Percentiles rank a stretch among this genome's conserved stretches.
These are phyloP conservation scores for Opeltia flavorubescens DNA, from an alignment of 495 filamentous ascomycete species.

Conservation along the genomic window DNA sequence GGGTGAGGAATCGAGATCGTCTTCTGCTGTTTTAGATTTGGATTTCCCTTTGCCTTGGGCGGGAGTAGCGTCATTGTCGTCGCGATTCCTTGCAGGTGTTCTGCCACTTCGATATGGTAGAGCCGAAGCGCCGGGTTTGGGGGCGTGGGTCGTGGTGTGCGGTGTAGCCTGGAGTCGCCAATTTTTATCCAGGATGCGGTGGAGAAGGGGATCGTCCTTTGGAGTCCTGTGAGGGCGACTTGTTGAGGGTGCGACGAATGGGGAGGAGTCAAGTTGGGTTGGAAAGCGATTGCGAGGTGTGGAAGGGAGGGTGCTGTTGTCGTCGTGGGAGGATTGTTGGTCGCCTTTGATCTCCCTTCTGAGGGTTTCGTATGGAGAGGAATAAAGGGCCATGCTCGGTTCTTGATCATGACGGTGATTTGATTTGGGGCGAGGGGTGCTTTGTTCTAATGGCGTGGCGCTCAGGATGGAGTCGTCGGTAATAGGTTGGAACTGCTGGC, in stretches of 20 bases:
- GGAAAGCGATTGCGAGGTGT: constrained; percentile 26
- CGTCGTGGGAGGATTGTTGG: constrained; percentile 24
- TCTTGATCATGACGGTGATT: constrained; percentile 24
- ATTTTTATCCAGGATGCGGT: constrained; percentile 81
- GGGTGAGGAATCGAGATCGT: constrained; percentile 58
- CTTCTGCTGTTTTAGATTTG: constrained; percentile 19
- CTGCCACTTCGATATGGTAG: constrained; percentile 13
- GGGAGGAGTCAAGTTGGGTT: constrained; percentile 28
- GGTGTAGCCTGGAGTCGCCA: constrained; percentile 90
- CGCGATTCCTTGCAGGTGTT: constrained; percentile 1
- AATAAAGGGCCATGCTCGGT: constrained; percentile 43
- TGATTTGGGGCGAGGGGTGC: constrained; percentile 36
- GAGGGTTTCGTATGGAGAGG: constrained; percentile 52
- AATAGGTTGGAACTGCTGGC: constrained; percentile 21
- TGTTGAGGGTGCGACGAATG: constrained; percentile 33
- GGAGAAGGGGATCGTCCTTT: constrained; percentile 56
- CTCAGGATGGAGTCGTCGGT: constrained; percentile 36
- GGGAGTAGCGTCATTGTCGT: constrained; percentile 15
- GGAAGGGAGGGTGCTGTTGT: constrained; percentile 31
- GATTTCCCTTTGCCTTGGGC: constrained; percentile 23
- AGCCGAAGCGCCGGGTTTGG: constrained; percentile 13
- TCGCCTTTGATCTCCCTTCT: constrained; percentile 41
- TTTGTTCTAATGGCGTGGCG: constrained; percentile 36
- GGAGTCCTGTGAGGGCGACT: constrained; percentile 18
- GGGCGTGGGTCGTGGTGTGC: constrained; percentile 34